Percentiles rank a stretch among this genome's conserved stretches.
These are phyloP conservation scores for Kregervanrija delftensis DNA, from an alignment of 805 yeast species.

Conservation along the genomic window DNA sequence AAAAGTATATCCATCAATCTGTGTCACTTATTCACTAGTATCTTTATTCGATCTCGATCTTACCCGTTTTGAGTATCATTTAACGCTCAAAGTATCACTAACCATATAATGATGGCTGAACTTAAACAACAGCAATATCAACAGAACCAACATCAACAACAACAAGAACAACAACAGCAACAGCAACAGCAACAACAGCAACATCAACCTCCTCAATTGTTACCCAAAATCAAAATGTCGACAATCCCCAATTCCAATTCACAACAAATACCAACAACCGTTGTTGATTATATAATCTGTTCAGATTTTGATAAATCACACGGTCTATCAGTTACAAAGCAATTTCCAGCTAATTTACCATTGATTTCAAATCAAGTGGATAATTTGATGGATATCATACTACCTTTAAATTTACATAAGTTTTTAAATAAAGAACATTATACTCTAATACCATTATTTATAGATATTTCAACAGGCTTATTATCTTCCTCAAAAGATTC, in stretches of 20 bases:
- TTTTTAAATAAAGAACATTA: constrained; percentile 46
- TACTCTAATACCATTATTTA: constrained; percentile 47
- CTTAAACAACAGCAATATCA: too few species aligned
- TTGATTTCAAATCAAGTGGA: constrained; percentile 55
- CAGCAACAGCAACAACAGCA: too few species aligned
- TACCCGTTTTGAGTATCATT: too few species aligned
- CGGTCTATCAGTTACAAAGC: constrained; percentile 62
- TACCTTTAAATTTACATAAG: constrained; percentile 34
- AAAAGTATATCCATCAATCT: too few species aligned
- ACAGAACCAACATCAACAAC: too few species aligned
- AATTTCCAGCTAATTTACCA: constrained; percentile 50
- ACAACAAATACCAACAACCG: neutral
- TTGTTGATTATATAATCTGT: constrained; percentile 34
- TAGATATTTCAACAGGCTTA: constrained; percentile 13
- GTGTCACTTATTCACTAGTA: too few species aligned
- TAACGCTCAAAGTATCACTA: too few species aligned
- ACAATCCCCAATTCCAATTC: neutral
- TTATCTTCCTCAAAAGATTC: constrained; percentile 13
- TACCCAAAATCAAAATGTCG: neutral
- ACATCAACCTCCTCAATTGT: too few species aligned
- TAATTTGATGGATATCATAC: constrained; percentile 15
- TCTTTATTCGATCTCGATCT: too few species aligned
- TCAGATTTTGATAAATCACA: constrained; percentile 76
- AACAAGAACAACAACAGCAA: too few species aligned
- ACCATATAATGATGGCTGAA: too few species aligned